These are phyloP conservation scores for Nectriaceae sp. DNA, from an alignment of 2,329 filamentous ascomycete species.

Conservation along the genomic window DNA sequence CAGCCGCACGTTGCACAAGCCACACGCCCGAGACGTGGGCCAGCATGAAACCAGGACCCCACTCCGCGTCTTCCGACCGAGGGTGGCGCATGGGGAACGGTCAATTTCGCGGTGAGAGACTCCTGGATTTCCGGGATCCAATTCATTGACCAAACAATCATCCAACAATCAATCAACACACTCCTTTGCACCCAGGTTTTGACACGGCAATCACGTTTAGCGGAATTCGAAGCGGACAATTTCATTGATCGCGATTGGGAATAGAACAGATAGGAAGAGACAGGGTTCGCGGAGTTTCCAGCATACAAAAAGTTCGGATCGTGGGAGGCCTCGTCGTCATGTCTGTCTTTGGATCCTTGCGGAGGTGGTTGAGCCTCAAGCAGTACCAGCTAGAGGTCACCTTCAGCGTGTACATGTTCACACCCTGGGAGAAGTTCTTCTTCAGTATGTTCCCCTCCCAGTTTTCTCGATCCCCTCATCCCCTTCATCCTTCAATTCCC, in stretches of 20 bases:
- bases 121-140: too few species aligned
- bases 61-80: neutral
- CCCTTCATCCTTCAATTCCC: neutral
- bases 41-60: too few species aligned
- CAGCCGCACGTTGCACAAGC: conserved; percentile 6
- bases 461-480: neutral
- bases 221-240: too few species aligned
- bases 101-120: neutral
- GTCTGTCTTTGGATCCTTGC: conserved; percentile 54
- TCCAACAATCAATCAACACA: too few species aligned
- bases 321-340: too few species aligned
- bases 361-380: conserved; percentile 90
- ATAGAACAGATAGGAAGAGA: too few species aligned
- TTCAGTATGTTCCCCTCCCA: conserved; percentile 70
- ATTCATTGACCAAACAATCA: too few species aligned
- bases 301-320: too few species aligned
- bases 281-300: too few species aligned
- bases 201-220: too few species aligned
- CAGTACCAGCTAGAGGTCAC: conserved; percentile 98
- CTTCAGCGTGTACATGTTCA: conserved; percentile 96
- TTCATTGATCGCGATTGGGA: too few species aligned
- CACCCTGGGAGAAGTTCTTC: conserved; percentile 91
- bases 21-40: neutral
- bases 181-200: too few species aligned
- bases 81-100: neutral